Percentiles rank a stretch among this genome's conserved stretches.
Conservation (phyloP, 2,329 filamentous ascomycete species). For the Calonectria hongkongensis region DNA sequence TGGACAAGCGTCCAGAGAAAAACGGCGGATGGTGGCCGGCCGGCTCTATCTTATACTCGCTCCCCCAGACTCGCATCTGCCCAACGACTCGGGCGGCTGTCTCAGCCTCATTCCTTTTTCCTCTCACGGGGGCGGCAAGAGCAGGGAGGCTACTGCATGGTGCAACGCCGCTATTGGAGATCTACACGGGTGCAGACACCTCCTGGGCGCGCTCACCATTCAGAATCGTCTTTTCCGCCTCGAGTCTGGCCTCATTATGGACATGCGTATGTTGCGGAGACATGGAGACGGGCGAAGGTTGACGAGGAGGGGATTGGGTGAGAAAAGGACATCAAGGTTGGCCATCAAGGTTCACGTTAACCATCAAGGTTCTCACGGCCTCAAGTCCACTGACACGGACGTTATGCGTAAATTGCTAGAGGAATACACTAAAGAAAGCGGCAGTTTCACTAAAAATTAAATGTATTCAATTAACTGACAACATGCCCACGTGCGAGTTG, state of each 20-base stretch:
- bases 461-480: slow-evolving; percentile 27
- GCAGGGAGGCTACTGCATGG: slow-evolving; percentile 22
- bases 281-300: slow-evolving; percentile 30
- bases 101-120: slow-evolving; percentile 33
- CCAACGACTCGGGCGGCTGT: slow-evolving; percentile 26
- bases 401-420: slow-evolving; percentile 24
- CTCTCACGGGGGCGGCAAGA: slow-evolving; percentile 8
- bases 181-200: slow-evolving; percentile 21
- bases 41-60: slow-evolving; percentile 40
- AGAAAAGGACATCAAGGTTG: slow-evolving; percentile 53
- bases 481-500: slow-evolving; percentile 16
- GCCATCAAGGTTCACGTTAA: slow-evolving; percentile 52
- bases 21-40: slow-evolving; percentile 12
- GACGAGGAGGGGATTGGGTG: slow-evolving; percentile 34
- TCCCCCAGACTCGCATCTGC: neutral
- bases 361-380: slow-evolving; percentile 54
- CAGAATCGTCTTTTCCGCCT: slow-evolving; percentile 2
- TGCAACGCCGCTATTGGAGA: slow-evolving; percentile 29
- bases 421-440: neutral
- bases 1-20: slow-evolving; percentile 8
- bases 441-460: neutral
- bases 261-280: slow-evolving; percentile 17
- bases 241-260: slow-evolving; percentile 10
- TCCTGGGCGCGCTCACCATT: slow-evolving; percentile 28
- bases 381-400: slow-evolving; percentile 4